Percentiles rank a stretch among this genome's conserved stretches.
Evolutionary conservation across 768 basidiomycete genomes (phyloP).

Genomic region (Xerocomellus dryophilus): DNA sequence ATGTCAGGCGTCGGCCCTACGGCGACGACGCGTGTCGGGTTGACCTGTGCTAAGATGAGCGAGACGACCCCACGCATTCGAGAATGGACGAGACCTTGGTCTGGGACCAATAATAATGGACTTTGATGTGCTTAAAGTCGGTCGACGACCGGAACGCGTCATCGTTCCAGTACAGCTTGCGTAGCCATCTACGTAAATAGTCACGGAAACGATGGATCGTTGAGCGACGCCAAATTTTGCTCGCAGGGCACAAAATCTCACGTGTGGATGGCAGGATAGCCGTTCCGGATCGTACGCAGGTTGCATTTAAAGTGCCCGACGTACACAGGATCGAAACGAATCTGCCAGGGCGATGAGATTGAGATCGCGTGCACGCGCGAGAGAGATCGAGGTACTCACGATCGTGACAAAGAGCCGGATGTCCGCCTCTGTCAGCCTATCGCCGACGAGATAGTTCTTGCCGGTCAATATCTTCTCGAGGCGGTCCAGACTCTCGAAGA

Average conservation of each 20-base stretch:
- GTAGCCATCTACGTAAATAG: constrained; percentile 59
- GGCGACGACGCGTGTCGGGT: constrained; percentile 74
- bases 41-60: constrained; percentile 50
- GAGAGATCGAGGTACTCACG: constrained; percentile 39
- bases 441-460: constrained; percentile 83
- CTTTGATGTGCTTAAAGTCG: constrained; percentile 76
- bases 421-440: constrained; percentile 78
- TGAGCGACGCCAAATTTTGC: not conserved
- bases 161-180: constrained; percentile 88
- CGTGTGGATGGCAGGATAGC: constrained; percentile 81
- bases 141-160: constrained; percentile 85
- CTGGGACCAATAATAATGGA: constrained; percentile 40
- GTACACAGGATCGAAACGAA: constrained; percentile 91
- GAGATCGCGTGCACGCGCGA: not conserved
- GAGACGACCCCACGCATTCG: not conserved
- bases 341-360: constrained; percentile 37
- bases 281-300: constrained; percentile 76
- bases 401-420: constrained; percentile 91
- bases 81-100: constrained; percentile 13
- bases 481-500: constrained; percentile 79
- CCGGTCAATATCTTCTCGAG: constrained; percentile 74
- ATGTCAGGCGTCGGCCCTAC: constrained; percentile 71
- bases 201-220: not conserved
- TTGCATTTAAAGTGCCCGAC: constrained; percentile 94
- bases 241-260: not conserved